Evolutionary conservation across 2,329 filamentous ascomycete genomes (phyloP).

Genomic region (Cladosporium sp.): DNA sequence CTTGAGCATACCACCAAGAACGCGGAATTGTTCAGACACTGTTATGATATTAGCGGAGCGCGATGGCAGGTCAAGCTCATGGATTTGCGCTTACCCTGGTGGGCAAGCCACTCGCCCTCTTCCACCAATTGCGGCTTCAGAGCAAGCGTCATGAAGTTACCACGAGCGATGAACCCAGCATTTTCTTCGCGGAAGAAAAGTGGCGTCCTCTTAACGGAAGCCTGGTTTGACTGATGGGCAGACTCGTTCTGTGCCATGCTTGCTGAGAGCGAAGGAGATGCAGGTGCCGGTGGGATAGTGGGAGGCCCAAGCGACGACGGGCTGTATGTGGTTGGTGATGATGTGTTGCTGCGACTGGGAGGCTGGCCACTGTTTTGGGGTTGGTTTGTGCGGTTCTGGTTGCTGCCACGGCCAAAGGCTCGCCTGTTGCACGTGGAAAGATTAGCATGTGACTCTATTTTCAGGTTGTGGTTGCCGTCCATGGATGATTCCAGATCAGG

Average conservation of each 20-base stretch:
- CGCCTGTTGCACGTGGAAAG: conserved; percentile 21
- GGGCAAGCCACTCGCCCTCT: conserved; percentile 90
- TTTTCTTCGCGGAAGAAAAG: conserved; percentile 72
- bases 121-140: conserved; percentile 91
- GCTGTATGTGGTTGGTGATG: conserved; percentile 31
- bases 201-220: conserved; percentile 57
- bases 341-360: conserved; percentile 29
- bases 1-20: conserved; percentile 83
- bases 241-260: conserved; percentile 66
- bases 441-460: neutral
- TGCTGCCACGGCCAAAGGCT: conserved; percentile 28
- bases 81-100: conserved; percentile 66
- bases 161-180: conserved; percentile 86
- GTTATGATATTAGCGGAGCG: neutral
- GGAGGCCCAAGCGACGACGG: conserved; percentile 26
- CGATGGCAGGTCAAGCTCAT: neutral
- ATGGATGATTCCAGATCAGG: neutral
- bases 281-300: conserved; percentile 28
- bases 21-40: conserved; percentile 91
- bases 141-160: conserved; percentile 94
- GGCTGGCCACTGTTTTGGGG: conserved; percentile 16
- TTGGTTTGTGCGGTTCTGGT: conserved; percentile 21
- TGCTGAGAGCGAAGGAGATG: conserved; percentile 48
- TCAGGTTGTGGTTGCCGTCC: neutral
- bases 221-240: conserved; percentile 36